Base-by-base conservation (phyloP, 306 rosid genomes). In the Prunus padus region DNA sequence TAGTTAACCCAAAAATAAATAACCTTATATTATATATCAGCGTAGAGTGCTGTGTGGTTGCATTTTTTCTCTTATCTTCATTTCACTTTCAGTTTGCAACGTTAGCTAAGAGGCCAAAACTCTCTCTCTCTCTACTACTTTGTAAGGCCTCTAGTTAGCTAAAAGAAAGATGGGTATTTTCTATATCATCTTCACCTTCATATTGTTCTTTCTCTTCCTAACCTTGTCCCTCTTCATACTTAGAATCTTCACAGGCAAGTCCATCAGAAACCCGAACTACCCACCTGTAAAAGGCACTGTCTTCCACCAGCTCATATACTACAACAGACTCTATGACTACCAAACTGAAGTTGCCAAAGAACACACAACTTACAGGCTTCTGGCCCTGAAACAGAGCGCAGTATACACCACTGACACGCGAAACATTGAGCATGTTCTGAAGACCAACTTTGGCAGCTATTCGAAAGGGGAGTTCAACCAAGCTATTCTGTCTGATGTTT, bases 271-370 rank as follows among this genome's bases (percentile, higher is more conserved):
- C 85, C 72, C 80, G 19, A 63, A 76, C 3, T 90, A 86, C 67
- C 80, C 98, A 3, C 97, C 94, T 6, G 87, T 84, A 15, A 60
- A 80, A 67, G 97, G 96, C 77, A 88, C 92, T 4, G 45, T 84
- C 18, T 86, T 90, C 30, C n/a, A 71, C 82, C 86, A 74, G 61
- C 69, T 86, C 52, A 46, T 84, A 25, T 31, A 89, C 88, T 84
- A 83, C 77, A 82, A 44, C 50, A 84, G 7, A 23, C 89, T 90
- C 67, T 82, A 52, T 26, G 89, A 90, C 33, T 61, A 84, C 77
- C 86, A 76, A 0, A 12, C 92, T 45, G n/a, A 77, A 67, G 0
- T 75, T 14, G 92, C 94, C 19, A 82, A 77, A 49, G 71, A 83
- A 23, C 46, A 42, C 2, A 73, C 79, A 46, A 92, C 94, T 47